Percentiles rank a stretch among this genome's conserved stretches.
These are phyloP conservation scores for Rhizophora apiculata DNA, from an alignment of 345 rosid genomes.

Conservation along the genomic window DNA sequence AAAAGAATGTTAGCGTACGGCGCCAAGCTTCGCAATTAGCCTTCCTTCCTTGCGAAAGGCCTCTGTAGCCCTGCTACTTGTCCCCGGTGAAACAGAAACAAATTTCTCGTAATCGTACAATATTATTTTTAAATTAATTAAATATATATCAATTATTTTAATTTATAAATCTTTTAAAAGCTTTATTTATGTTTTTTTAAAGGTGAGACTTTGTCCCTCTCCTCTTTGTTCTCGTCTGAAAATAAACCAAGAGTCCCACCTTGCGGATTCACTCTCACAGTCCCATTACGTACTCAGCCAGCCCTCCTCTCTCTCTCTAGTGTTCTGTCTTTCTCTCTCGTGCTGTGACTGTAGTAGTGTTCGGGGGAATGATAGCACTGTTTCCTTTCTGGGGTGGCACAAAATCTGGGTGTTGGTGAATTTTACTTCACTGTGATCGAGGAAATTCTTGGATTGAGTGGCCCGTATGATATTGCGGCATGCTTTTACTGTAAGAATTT, in stretches of 20 bases:
- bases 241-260: not conserved
- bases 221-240: no score
- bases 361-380: not conserved
- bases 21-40: slow-evolving; percentile 15
- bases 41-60: not conserved
- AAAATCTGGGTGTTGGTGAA: slow-evolving; percentile 5
- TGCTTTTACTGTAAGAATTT: slow-evolving; percentile 1
- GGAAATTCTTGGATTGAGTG: not conserved
- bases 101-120: no score
- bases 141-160: no score
- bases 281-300: not conserved
- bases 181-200: no score
- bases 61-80: not conserved
- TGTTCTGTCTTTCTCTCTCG: not conserved
- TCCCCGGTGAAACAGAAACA: no score
- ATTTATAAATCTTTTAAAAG: no score
- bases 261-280: not conserved
- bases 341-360: not conserved
- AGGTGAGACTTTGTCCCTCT: no score
- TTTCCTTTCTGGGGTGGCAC: not conserved
- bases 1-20: slow-evolving; percentile 14
- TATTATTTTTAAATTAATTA: no score
- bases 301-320: not conserved
- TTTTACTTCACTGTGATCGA: slow-evolving; percentile 14
- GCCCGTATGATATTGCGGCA: no score